Evolutionary conservation across 805 yeast species (phyloP).

Genomic region (Danielia reshetovae): DNA sequence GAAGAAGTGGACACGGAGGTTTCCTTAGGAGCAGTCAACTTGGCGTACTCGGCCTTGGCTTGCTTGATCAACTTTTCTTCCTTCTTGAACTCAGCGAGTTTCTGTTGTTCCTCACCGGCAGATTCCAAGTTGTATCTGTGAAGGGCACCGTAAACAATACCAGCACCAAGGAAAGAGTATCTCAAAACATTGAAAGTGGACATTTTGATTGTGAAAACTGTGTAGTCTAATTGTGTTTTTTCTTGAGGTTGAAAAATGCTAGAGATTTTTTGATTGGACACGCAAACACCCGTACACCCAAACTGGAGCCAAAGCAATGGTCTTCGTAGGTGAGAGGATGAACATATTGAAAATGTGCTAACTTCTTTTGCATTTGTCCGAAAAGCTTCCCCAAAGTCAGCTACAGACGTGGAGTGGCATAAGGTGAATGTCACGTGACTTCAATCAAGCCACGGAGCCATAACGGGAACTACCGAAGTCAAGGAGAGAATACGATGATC

Average conservation of each 20-base stretch:
- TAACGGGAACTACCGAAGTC: no score
- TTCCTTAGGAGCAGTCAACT: slow-evolving; percentile 35
- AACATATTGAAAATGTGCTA: no score
- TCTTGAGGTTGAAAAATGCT: slow-evolving; percentile 1
- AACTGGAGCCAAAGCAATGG: no score
- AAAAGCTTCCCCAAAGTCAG: no score
- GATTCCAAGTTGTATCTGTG: slow-evolving; percentile 71
- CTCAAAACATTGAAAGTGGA: slow-evolving; percentile 69
- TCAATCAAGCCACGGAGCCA: no score
- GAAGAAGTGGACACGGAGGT: slow-evolving; percentile 26
- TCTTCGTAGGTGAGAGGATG: not conserved
- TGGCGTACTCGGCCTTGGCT: slow-evolving; percentile 87
- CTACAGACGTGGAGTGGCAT: no score
- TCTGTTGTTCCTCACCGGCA: slow-evolving; percentile 55
- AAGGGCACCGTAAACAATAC: slow-evolving; percentile 82
- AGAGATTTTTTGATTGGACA: slow-evolving; percentile 11
- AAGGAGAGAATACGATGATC: no score
- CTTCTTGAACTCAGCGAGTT: slow-evolving; percentile 53
- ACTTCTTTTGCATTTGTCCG: no score
- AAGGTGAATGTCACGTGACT: no score
- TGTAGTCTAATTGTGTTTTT: slow-evolving; percentile 5
- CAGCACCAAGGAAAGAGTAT: slow-evolving; percentile 87
- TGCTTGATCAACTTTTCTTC: slow-evolving; percentile 75
- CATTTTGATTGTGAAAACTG: slow-evolving; percentile 16
- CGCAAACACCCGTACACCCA: slow-evolving; percentile 5